Conservation (phyloP, 768 basidiomycete genomes). For the Guyanaporus albipodus region DNA sequence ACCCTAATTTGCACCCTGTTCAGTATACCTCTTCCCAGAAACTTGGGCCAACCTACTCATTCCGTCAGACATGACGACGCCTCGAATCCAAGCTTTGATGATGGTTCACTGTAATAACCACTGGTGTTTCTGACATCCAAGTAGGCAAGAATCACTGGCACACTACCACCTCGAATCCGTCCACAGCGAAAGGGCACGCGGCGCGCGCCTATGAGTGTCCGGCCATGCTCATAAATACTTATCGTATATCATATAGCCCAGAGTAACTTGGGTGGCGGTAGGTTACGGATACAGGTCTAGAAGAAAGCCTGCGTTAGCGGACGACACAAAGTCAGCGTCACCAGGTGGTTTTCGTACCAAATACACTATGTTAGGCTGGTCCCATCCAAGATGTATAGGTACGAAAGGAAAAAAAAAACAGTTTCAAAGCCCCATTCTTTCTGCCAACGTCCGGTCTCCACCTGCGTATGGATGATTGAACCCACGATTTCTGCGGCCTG, state of each 20-base stretch:
- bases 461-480: constrained; percentile 34
- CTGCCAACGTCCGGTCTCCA: constrained; percentile 79
- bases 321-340: constrained; percentile 21
- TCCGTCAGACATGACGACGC: neutral
- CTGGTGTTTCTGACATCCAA: neutral
- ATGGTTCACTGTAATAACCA: neutral
- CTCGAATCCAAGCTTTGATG: neutral
- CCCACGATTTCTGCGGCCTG: constrained; percentile 36
- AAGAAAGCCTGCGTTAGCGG: constrained; percentile 29
- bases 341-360: constrained; percentile 28
- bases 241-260: constrained; percentile 20
- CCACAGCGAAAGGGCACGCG: no score
- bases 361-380: constrained; percentile 32
- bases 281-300: constrained; percentile 35
- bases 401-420: constrained; percentile 12
- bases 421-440: constrained; percentile 71
- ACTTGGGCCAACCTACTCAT: no score
- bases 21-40: no score
- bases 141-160: no score
- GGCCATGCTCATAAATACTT: constrained; percentile 27
- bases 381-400: constrained; percentile 21
- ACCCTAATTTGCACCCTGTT: no score
- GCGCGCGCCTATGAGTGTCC: no score
- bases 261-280: constrained; percentile 17
- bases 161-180: no score